Percentiles rank a stretch among this genome's conserved stretches.
Evolutionary conservation across 371 early-diverging fungal species (phyloP).

Genomic region (Mucor irregularis): DNA sequence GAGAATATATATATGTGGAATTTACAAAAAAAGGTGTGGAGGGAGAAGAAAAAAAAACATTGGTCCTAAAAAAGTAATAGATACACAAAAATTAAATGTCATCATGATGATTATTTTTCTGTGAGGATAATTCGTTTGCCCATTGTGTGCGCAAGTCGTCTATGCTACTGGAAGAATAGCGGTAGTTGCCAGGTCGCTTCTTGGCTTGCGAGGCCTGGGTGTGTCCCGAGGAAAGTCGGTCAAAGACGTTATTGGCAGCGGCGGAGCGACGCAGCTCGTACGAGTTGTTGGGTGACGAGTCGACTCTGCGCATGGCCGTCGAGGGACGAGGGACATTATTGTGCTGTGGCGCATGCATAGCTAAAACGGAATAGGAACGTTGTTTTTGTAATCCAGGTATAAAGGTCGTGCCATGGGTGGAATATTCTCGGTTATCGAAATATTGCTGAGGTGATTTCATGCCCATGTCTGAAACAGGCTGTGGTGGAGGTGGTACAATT

Average conservation of each 20-base stretch:
- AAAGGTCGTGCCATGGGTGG: constrained; percentile 5
- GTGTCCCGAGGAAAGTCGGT: constrained; percentile 39
- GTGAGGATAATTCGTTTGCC: constrained; percentile 13
- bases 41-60: neutral
- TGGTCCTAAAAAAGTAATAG: neutral
- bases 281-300: constrained; percentile 15
- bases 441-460: too few relatives aligned
- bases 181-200: constrained; percentile 13
- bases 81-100: neutral
- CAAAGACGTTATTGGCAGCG: constrained; percentile 35
- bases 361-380: constrained; percentile 22
- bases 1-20: neutral
- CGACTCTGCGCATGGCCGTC: constrained; percentile 2
- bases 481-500: neutral
- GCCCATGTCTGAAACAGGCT: constrained; percentile 27
- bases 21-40: neutral
- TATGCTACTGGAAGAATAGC: constrained; percentile 29
- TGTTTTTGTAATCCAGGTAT: constrained; percentile 12
- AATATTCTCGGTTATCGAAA: constrained; percentile 3
- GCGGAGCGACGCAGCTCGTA: constrained; percentile 22
- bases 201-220: constrained; percentile 51
- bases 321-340: constrained; percentile 1
- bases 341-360: constrained; percentile 10
- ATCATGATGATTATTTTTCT: neutral
- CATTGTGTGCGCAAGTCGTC: constrained; percentile 33